Base-by-base conservation (phyloP, 371 early-diverging fungal species). In the Mucor plumbeus region DNA sequence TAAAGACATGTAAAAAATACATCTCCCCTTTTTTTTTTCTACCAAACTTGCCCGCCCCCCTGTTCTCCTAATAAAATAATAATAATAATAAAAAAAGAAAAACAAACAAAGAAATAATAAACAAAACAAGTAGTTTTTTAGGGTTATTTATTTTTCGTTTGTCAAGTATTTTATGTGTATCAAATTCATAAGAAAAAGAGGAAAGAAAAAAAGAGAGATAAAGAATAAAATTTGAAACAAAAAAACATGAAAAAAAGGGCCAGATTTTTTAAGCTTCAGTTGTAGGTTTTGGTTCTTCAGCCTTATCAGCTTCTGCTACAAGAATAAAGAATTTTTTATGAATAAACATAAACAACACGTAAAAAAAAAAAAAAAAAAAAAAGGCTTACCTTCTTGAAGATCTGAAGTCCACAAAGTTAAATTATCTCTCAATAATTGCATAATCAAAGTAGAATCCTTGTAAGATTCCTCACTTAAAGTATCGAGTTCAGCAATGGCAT, bases 361-460 rank as follows among this genome's bases (percentile, higher is more conserved):
- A 26, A 15, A n/a, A 4, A 9, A 7, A 21, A 21, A 26, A 26
- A 10, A 17, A 31, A 33, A 43, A 4, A 26, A 26, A 10, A 17
- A 31, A 33, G 35, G 1, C 15, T 63, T 71, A 75, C 82, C 78
- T 31, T 96, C 97, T 82, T 96, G 96, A 80, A 97, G 88, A 75
- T 98, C 98, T 34, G 96, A 93, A 53, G 99, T 97, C 99, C 99
- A 99, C 71, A 99, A 91, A 54, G 99, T 99, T 76, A 99, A 85
- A 89, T 99, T 99, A 85, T 99, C 99, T 78, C 99, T 90, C 74
- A 99, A 90, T 66, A 99, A 89, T 87, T 99, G 99, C 99, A 99
- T 99, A 86, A 99, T 99, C 68, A 99, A 89, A 40, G 99, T 99
- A 57, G 96, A 96, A 86, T 99, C 99, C 91, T 99, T 99, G 95